Evolutionary conservation across 495 filamentous ascomycete species (phyloP).

Genomic region (Xylaria palmicola): DNA sequence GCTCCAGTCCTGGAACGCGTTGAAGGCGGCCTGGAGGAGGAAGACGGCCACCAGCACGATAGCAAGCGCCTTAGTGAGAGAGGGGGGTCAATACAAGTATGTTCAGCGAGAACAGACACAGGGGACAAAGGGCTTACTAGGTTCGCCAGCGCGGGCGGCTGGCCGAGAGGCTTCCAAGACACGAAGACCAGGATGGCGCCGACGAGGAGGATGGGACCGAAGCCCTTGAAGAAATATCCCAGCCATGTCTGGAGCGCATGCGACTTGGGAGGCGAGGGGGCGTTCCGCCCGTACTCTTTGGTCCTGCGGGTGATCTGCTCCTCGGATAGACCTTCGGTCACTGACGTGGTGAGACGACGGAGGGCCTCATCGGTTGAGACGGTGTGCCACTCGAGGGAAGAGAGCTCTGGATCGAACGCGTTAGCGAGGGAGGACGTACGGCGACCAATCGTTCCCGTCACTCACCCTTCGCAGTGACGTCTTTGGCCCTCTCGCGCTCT

Average conservation of each 20-base stretch:
- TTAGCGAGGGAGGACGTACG: constrained; percentile 12
- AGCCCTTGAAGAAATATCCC: constrained; percentile 70
- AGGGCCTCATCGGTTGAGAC: constrained; percentile 54
- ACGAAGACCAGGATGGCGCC: constrained; percentile 65
- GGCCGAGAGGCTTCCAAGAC: constrained; percentile 66
- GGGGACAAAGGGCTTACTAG: too few relatives aligned
- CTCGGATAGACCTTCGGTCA: constrained; percentile 48
- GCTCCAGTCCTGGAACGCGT: constrained; percentile 63
- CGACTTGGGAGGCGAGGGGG: constrained; percentile 57
- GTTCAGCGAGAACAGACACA: too few relatives aligned
- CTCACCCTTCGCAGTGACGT: constrained; percentile 41
- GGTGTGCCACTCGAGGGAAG: constrained; percentile 56
- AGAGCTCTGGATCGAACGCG: constrained; percentile 33
- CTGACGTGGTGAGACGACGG: constrained; percentile 51
- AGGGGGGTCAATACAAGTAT: too few relatives aligned
- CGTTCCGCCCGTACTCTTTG: constrained; percentile 60
- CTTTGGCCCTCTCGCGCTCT: constrained; percentile 37
- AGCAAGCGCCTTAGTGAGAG: constrained; percentile 50
- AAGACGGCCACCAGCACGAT: constrained; percentile 66
- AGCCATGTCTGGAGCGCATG: constrained; percentile 56
- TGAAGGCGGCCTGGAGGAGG: constrained; percentile 67
- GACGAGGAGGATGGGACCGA: constrained; percentile 62
- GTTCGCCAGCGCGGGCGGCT: constrained; percentile 64
- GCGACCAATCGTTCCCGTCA: background rate
- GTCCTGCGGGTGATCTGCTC: constrained; percentile 49